Evolutionary conservation across 129 eudicot species (phyloP).

Genomic region (Pulicaria dysenterica): DNA sequence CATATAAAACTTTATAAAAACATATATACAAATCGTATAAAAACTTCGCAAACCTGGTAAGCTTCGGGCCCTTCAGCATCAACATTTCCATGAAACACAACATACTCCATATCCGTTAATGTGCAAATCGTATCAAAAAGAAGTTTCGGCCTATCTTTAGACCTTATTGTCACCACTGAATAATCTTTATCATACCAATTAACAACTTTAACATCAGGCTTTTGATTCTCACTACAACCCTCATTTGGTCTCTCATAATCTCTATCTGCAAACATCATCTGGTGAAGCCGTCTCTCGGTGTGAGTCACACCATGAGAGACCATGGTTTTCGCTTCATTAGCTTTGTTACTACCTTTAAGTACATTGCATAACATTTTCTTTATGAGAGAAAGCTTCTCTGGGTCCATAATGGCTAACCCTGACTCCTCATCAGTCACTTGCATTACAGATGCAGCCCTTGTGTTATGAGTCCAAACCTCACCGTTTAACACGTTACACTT

Average conservation of each 20-base stretch:
- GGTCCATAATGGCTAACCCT: constrained; percentile 64
- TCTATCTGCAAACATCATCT: constrained; percentile 93
- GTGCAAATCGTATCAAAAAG: constrained; percentile 88
- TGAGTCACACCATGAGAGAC: constrained; percentile 69
- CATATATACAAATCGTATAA: not conserved
- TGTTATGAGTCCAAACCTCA: constrained; percentile 98
- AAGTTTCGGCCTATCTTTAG: constrained; percentile 96
- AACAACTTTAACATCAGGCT: constrained; percentile 79
- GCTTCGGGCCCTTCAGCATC: constrained; percentile 89
- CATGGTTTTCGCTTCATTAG: constrained; percentile 76
- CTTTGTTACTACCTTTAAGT: constrained; percentile 69
- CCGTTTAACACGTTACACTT: constrained; percentile 93
- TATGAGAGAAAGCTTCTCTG: constrained; percentile 62
- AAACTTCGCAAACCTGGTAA: constrained; percentile 61
- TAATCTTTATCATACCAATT: constrained; percentile 92
- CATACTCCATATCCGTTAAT: constrained; percentile 94
- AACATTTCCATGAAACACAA: constrained; percentile 96
- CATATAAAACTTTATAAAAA: not conserved
- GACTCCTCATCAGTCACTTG: constrained; percentile 80
- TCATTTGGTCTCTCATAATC: constrained; percentile 66
- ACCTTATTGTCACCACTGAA: constrained; percentile 82
- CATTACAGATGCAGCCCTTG: constrained; percentile 93
- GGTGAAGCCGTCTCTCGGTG: constrained; percentile 88
- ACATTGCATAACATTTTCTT: constrained; percentile 83
- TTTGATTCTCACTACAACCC: constrained; percentile 46